These are phyloP conservation scores for Novymonas esmeraldas DNA, from an alignment of 208 protist genomes.

Conservation along the genomic window DNA sequence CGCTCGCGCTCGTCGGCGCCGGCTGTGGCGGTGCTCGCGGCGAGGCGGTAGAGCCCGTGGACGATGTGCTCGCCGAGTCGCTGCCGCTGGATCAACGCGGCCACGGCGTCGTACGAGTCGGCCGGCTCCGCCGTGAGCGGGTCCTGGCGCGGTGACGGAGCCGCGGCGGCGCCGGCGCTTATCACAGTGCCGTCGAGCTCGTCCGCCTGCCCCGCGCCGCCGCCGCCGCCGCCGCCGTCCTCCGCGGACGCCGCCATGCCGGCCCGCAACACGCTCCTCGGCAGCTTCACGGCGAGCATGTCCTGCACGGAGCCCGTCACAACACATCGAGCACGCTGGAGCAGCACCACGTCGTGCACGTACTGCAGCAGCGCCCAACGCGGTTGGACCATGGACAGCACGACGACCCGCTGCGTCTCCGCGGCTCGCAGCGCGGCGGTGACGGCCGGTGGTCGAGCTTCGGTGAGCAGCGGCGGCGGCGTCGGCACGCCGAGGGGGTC, in stretches of 20 bases:
- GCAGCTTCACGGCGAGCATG: constrained; percentile 36
- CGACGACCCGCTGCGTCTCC: constrained; percentile 35
- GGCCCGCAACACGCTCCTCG: constrained; percentile 5
- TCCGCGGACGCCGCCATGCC: neutral
- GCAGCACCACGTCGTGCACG: constrained; percentile 65
- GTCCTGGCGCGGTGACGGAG: neutral
- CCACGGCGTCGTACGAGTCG: constrained; percentile 28
- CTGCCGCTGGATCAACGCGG: constrained; percentile 23
- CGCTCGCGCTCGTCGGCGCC: neutral
- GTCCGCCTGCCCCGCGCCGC: neutral
- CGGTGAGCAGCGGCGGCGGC: neutral
- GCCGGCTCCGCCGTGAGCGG: neutral
- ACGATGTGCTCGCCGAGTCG: constrained; percentile 29
- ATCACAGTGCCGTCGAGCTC: neutral
- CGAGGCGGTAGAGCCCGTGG: constrained; percentile 35
- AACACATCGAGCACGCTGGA: constrained; percentile 45
- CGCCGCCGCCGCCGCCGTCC: too few species aligned
- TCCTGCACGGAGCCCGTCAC: constrained; percentile 47
- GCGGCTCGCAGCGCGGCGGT: neutral
- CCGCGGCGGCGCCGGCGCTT: neutral
- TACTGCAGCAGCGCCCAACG: constrained; percentile 65
- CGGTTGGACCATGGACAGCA: constrained; percentile 60
- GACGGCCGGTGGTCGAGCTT: neutral
- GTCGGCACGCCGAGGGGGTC: neutral
- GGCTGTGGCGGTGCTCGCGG: neutral